Evolutionary conservation across 805 yeast genomes (phyloP), one percentile per base, ranked within the genome.

Genomic region (Kluyveromyces aestuarii): DNA sequence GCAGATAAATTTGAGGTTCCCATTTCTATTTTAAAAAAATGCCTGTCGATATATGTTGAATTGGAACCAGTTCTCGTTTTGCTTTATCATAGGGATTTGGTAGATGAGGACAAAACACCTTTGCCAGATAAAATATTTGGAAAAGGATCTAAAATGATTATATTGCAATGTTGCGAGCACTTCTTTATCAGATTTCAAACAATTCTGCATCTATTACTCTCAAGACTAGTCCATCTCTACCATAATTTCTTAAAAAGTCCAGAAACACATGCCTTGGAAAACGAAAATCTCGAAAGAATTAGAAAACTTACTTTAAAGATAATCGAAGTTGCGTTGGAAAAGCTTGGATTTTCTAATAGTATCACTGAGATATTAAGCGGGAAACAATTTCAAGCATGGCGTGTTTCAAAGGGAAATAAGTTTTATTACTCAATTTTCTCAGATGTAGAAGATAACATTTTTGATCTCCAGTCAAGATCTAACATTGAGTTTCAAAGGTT

Each of bases 371-470:
- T 69, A 35, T 62, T 82, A 48, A 74, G 82, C 42, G 70, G 72
- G n/a, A 65, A 74, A 40, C 79, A 80, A 56, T 82, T 79, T 56
- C 79, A 78, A 58, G 80, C 85, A 0, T 82, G 87, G 87, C 72
- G 81, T 60, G 66, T 79, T 38, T 67, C 74, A 19, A 80, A 79
- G 52, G 76, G 78, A 0, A 77, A 76, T 46, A 61, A 61, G 6
- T 72, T 68, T 41, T 55, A 80, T 18, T 53, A 73, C 11, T 66
- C 63, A 21, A 46, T 74, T 5, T 49, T 77, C 10, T 61, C 52
- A 0, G 60, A 66, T 17, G 54, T 63, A 19, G 66, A 62, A 1
- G 55, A 63, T 27, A 61, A 53, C 48, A 47, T 65, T 10, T 61
- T 58, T 54, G 66, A 63, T 41, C 57, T 45, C 38, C 42, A 48